Percentiles rank a stretch among this genome's conserved stretches.
These are phyloP conservation scores for Hymenoscyphus scutula DNA, from an alignment of 2,329 filamentous ascomycete species.

Conservation along the genomic window DNA sequence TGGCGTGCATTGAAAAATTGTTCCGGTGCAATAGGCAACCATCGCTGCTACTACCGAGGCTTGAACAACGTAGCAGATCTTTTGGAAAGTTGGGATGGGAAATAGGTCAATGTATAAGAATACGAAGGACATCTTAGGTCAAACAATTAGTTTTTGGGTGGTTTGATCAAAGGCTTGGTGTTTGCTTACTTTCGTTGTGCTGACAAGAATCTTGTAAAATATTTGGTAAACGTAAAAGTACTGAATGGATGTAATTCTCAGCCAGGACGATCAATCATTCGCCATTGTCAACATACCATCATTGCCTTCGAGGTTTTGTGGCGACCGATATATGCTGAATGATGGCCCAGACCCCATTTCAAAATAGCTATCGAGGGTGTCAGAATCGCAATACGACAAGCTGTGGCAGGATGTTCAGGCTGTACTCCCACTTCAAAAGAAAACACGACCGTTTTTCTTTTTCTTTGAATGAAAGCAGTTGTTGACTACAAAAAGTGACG, in stretches of 20 bases:
- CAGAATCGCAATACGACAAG: no score
- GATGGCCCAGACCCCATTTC: slow-evolving; percentile 20
- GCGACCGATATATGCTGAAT: slow-evolving; percentile 15
- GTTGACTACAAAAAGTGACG: not conserved
- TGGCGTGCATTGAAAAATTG: slow-evolving; percentile 22
- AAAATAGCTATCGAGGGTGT: slow-evolving; percentile 13
- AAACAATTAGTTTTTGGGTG: not conserved
- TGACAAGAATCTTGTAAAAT: slow-evolving; percentile 19
- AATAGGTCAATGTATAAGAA: slow-evolving; percentile 22
- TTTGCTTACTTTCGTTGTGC: slow-evolving; percentile 16
- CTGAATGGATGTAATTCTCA: slow-evolving; percentile 7
- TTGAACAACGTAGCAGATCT: slow-evolving; percentile 12
- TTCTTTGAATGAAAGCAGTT: not conserved
- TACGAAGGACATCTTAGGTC: slow-evolving; percentile 13
- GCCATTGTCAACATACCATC: slow-evolving; percentile 8
- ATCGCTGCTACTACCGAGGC: slow-evolving; percentile 8
- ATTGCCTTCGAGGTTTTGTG: slow-evolving; percentile 13
- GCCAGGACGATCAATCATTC: not conserved
- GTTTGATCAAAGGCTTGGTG: not conserved
- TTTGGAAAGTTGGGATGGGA: slow-evolving; percentile 14
- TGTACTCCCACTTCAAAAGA: no score
- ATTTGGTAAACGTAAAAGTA: slow-evolving; percentile 20
- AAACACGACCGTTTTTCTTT: no score
- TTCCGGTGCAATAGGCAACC: slow-evolving; percentile 10
- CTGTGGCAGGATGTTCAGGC: no score